Base-by-base conservation (phyloP, 2,329 filamentous ascomycete genomes). In the Bipolaris cookei region DNA sequence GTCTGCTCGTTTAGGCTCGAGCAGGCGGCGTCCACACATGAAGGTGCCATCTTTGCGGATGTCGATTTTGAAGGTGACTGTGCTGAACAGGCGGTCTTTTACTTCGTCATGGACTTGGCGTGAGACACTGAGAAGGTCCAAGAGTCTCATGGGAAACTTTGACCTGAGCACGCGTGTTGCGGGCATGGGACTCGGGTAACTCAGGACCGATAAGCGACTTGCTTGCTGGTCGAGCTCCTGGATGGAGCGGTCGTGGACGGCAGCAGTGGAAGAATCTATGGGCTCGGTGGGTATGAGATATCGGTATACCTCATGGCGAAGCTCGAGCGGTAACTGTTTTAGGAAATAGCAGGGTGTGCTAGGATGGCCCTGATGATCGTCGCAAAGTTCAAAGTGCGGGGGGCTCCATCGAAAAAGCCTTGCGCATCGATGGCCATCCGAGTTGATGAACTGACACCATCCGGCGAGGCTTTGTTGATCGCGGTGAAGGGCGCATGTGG, bases 11-110 rank as follows among this genome's bases (percentile, higher is more conserved):
- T 54, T 62, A 0, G 73, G 71, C 30, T 69, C 68, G 11, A 75
- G 54, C 14, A 76, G 63, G 10, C 70, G 58, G 43, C 68, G 62
- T 11, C 71, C 69, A 48, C 72, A 74, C 66, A 76, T 74, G 52
- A 69, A 72, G 1, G 69, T 66, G 8, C 73, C 73, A 20, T 72
- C 67, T 35, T 66, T 70, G 3, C 70, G 63, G 6, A 76, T 62
- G 37, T 74, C 69, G 30, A 76, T 67, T 0, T 55, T 68, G 49
- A 76, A 76, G 0, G 64, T 64, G 4, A 65, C 62, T n/a, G 57
- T 63, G 49, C 64, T 68, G 47, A 70, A 76, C 3, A 76, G 46
- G 3, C 71, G 42, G 32, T 71, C 67, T 45, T 69, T 73, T 0
- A 66, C 64, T 44, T 76, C 74, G 6, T 54, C 56, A 25, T 69